Evolutionary conservation across 345 rosid genomes (phyloP).

Genomic region (Citropsis articulata): DNA sequence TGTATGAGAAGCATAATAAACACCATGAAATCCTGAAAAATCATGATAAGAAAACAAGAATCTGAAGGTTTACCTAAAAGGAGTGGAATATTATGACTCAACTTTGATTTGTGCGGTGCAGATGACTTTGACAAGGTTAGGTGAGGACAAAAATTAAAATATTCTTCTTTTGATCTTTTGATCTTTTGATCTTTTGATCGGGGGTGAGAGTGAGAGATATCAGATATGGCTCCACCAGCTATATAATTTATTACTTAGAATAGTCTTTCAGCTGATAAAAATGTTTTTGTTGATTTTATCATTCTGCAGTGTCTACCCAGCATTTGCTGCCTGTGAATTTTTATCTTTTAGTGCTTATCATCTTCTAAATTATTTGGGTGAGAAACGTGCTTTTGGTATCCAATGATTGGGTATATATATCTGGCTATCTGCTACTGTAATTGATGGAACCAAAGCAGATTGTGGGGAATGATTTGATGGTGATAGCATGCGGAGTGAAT

Average conservation of each 20-base stretch:
- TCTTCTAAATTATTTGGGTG: neutral
- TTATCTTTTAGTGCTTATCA: neutral
- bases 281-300: neutral
- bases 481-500: neutral
- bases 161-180: neutral
- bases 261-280: neutral
- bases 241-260: neutral
- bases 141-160: conserved; percentile 5
- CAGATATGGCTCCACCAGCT: too few species aligned
- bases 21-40: conserved; percentile 16
- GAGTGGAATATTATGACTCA: neutral
- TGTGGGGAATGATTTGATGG: conserved; percentile 14
- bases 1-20: neutral
- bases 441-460: neutral
- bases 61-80: neutral
- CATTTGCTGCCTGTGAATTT: neutral
- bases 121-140: conserved; percentile 5
- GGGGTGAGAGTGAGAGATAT: neutral
- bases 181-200: neutral
- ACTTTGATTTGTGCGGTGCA: neutral
- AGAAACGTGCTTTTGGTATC: neutral
- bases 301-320: neutral
- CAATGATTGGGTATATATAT: neutral
- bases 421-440: neutral
- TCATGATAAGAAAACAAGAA: neutral